Conservation (phyloP, 1,139 yeast genomes). For the Entelexis sorbosivorans region DNA sequence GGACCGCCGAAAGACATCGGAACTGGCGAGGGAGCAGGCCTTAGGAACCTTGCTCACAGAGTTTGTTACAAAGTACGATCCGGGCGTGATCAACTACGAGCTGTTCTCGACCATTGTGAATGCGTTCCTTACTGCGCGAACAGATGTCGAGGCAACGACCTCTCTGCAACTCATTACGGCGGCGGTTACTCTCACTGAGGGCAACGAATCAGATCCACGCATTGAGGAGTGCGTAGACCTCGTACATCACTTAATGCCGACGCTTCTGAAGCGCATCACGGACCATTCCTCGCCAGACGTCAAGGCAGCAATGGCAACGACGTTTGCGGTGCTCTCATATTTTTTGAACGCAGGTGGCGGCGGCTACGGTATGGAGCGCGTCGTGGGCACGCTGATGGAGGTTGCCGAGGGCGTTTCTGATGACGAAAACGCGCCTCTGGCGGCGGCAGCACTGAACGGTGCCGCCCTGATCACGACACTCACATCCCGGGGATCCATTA, state of each 20-base stretch:
- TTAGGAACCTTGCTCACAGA: conserved; percentile 25
- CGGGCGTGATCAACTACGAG: conserved; percentile 24
- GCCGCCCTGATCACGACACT: conserved; percentile 27
- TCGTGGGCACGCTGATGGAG: conserved; percentile 26
- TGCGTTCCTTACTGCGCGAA: conserved; percentile 27
- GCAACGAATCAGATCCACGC: conserved; percentile 24
- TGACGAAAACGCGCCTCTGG: conserved; percentile 26
- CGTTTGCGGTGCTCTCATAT: conserved; percentile 29
- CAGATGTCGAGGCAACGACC: conserved; percentile 28
- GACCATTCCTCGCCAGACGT: conserved; percentile 19
- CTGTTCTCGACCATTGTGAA: conserved; percentile 25
- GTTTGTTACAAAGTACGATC: conserved; percentile 30
- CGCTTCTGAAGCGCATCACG: conserved; percentile 20
- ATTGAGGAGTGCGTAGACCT: conserved; percentile 20
- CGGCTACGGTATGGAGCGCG: conserved; percentile 30
- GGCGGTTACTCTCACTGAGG: conserved; percentile 25
- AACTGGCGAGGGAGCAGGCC: conserved; percentile 31
- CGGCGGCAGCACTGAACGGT: conserved; percentile 29
- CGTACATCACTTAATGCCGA: conserved; percentile 21
- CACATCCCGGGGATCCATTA: conserved; percentile 24
- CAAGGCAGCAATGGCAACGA: conserved; percentile 26
- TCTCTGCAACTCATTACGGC: conserved; percentile 29
- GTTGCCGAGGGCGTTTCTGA: conserved; percentile 26
- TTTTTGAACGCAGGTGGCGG: conserved; percentile 30
- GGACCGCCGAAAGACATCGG: conserved; percentile 29